These are phyloP conservation scores for Phytophthora litchii DNA, from an alignment of 352 stramenopile genomes.

Conservation along the genomic window DNA sequence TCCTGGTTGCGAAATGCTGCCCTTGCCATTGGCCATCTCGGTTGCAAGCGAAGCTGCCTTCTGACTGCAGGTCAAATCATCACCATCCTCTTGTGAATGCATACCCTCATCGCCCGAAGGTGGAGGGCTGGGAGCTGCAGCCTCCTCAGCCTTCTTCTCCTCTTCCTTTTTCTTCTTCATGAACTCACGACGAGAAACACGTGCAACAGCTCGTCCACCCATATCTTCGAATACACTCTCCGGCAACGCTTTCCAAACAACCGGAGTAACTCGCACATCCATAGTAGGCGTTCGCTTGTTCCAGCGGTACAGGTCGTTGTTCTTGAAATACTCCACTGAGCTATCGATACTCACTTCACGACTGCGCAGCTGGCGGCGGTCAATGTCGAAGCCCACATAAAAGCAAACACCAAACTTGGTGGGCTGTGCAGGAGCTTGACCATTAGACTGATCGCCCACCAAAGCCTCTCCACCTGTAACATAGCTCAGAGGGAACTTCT, in stretches of 20 bases:
- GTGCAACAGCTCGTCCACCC: slow-evolving; percentile 67
- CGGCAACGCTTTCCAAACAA: slow-evolving; percentile 86
- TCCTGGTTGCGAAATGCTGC: slow-evolving; percentile 46
- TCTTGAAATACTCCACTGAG: slow-evolving; percentile 89
- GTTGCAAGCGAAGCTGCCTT: slow-evolving; percentile 33
- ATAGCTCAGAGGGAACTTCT: slow-evolving; percentile 82
- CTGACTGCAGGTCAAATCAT: slow-evolving; percentile 52
- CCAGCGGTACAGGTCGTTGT: slow-evolving; percentile 90
- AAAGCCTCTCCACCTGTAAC: slow-evolving; percentile 42
- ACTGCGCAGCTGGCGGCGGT: slow-evolving; percentile 74
- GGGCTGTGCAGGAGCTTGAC: slow-evolving; percentile 25
- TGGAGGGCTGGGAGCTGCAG: slow-evolving; percentile 37
- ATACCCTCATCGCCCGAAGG: slow-evolving; percentile 56
- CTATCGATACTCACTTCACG: slow-evolving; percentile 87
- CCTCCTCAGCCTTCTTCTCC: slow-evolving; percentile 64
- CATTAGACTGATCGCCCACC: slow-evolving; percentile 21
- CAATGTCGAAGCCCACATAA: slow-evolving; percentile 88
- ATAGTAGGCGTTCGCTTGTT: slow-evolving; percentile 88
- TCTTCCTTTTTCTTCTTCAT: slow-evolving; percentile 91
- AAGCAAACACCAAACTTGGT: slow-evolving; percentile 81
- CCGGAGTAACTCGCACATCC: slow-evolving; percentile 86
- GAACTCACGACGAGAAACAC: slow-evolving; percentile 67
- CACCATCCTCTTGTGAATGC: slow-evolving; percentile 71
- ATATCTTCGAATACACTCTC: slow-evolving; percentile 88
- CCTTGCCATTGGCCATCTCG: slow-evolving; percentile 37